Percentiles rank a stretch among this genome's conserved stretches.
phyloP scores from a whole-genome alignment of 164 flowering plant species.

The Protea cynaroides region DNA sequence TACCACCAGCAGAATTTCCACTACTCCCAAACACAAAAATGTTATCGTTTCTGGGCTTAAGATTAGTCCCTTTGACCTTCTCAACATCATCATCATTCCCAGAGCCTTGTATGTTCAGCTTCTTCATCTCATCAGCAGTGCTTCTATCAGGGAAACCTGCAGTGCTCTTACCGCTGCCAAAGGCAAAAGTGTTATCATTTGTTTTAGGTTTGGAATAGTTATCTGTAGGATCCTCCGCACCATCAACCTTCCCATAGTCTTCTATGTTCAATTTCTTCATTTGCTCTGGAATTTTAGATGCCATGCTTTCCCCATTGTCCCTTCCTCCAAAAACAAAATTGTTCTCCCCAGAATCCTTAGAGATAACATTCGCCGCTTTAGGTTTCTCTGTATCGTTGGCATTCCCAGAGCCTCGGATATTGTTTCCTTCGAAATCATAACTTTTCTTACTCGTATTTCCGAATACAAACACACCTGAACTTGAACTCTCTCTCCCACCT shows the following conservation, averaged over 20 bases:
- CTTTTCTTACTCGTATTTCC: constrained; percentile 2
- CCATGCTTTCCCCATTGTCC: constrained; percentile 2
- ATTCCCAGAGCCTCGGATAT: constrained; percentile 19
- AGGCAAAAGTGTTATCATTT: constrained; percentile 7
- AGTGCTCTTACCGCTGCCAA: constrained; percentile 7
- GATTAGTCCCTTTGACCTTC: not conserved
- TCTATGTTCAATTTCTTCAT: constrained; percentile 29
- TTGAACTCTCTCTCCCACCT: not conserved
- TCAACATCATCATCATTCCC: not conserved
- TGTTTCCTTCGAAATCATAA: constrained; percentile 2
- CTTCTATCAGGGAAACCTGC: constrained; percentile 10
- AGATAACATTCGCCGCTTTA: constrained; percentile 2
- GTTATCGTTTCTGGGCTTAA: not conserved
- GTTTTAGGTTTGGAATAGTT: constrained; percentile 1
- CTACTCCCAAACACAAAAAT: constrained; percentile 13
- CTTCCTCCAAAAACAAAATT: constrained; percentile 17
- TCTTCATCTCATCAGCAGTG: constrained; percentile 22
- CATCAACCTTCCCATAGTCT: constrained; percentile 9
- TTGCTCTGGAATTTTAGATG: constrained; percentile 22
- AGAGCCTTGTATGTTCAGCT: constrained; percentile 14
- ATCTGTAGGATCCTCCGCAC: constrained; percentile 2
- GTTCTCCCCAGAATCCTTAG: constrained; percentile 4
- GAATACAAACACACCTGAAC: constrained; percentile 13
- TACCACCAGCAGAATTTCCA: constrained; percentile 9
- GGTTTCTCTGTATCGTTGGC: constrained; percentile 8